phyloP scores from a whole-genome alignment of 305 asterid genomes.

The Lippia alba region DNA sequence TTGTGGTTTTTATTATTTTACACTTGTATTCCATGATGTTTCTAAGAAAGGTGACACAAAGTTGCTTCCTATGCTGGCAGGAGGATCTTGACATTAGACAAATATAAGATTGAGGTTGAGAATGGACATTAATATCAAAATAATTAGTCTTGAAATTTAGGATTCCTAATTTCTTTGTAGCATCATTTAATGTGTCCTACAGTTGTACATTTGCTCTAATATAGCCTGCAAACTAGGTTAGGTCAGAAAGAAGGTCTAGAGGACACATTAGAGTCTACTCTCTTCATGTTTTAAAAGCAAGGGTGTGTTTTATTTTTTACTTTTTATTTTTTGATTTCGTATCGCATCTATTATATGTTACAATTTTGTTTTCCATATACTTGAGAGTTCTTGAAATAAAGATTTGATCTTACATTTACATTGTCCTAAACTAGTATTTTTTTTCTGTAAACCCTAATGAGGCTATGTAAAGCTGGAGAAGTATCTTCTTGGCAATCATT shows the following conservation, averaged over 20 bases:
- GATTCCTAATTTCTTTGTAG: constrained; percentile 15
- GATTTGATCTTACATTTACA: constrained; percentile 12
- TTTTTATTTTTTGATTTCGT: constrained; percentile 13
- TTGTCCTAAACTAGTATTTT: not conserved
- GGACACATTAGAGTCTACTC: not conserved
- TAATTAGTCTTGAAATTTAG: constrained; percentile 13
- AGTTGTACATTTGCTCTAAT: not conserved
- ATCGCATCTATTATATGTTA: not conserved
- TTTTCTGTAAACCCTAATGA: constrained; percentile 17
- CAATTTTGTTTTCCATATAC: not conserved
- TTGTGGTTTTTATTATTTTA: constrained; percentile 11
- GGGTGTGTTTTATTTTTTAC: constrained; percentile 12
- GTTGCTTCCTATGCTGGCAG: constrained; percentile 26
- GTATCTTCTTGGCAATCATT: constrained; percentile 4
- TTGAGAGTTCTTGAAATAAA: not conserved
- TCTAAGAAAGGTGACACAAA: not conserved
- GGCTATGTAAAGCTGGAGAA: constrained; percentile 9
- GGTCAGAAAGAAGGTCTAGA: no score
- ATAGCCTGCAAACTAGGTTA: no score
- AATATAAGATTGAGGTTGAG: constrained; percentile 28
- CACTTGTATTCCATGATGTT: constrained; percentile 3
- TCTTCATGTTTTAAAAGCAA: constrained; percentile 10
- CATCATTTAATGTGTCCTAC: not conserved
- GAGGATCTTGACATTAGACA: constrained; percentile 17
- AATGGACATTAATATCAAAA: constrained; percentile 15